Base-by-base conservation (phyloP, 192 early-diverging fungal species). In the Coemansia sp. region DNA sequence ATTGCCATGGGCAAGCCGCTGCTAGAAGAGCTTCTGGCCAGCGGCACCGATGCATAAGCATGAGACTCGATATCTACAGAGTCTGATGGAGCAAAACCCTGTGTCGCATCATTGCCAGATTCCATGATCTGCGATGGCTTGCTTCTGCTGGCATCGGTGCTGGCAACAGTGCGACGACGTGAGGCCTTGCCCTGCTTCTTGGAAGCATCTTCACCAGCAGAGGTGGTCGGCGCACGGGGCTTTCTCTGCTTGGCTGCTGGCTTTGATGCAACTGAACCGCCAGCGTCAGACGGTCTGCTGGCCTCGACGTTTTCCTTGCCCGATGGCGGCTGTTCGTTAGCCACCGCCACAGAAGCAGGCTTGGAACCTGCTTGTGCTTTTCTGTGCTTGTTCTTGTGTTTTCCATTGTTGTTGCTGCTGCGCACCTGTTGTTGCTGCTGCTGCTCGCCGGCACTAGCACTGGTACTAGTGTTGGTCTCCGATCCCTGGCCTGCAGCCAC, bases 1-100 rank as follows among this genome's bases (percentile, higher is more conserved):
- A 60, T 67, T 1, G 77, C 68, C 57, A 55, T 42, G 33, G 67
- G 49, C 57, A 73, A 58, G 4, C 56, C 34, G 3, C 69, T 50
- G 36, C 51, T 36, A 0, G 60, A 49, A 4, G 59, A 52, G 50
- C 63, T 42, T 25, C 48, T 31, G 38, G 45, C 25, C 50, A 30
- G 67, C 40, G 45, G 31, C 38, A 45, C 50, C 54, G 68, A 30
- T 17, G 36, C 8, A n/a, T 5, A 5, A 4, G 1, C 6, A 7
- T n/a, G 32, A 18, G 48, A 17, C 18, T 59, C 30, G 64, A 25
- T n/a, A n/a, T n/a, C n/a, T n/a, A n/a, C 29, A 42, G 29, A 48
- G 14, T 51, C 20, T 14, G 52, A 3, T 22, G 20, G 14, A 38
- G 63, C 2, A 28, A 11, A 11, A 32, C 32, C 57, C 7, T 1